A percentile compares a stretch with the other conserved stretches of the same genome.
phyloP scores from a whole-genome alignment of 164 flowering plant genomes.

The Aristolochia californica region DNA sequence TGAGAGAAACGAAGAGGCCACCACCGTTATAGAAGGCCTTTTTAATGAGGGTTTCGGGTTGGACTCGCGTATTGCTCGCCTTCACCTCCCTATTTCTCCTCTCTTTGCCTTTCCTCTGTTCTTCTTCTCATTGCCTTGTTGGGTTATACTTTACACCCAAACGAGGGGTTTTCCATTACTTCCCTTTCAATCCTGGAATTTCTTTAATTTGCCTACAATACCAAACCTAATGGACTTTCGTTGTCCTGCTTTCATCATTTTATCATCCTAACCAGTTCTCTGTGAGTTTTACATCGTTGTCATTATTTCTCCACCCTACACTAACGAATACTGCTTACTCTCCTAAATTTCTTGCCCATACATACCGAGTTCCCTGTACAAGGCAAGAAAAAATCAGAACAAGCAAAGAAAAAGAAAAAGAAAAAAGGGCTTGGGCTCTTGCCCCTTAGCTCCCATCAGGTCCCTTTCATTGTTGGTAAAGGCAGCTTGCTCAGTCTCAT shows the following conservation, averaged over 20 bases:
- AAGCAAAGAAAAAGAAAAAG: neutral
- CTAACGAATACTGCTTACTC: too few relatives aligned
- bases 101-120: neutral
- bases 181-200: neutral
- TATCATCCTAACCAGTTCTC: neutral
- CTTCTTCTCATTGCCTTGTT: neutral
- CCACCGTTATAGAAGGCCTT: neutral
- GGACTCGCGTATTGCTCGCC: neutral
- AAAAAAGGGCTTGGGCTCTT: neutral
- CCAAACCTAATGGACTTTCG: neutral
- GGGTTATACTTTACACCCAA: too few relatives aligned
- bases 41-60: conserved; percentile 2
- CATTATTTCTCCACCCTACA: too few relatives aligned
- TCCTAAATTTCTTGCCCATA: too few relatives aligned
- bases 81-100: neutral
- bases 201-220: neutral
- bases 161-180: too few relatives aligned
- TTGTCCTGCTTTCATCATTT: neutral
- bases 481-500: neutral
- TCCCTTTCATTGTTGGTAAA: conserved; percentile 7
- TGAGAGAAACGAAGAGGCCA: neutral
- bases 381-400: too few relatives aligned
- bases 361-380: too few relatives aligned
- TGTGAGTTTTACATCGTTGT: too few relatives aligned
- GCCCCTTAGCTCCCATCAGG: neutral